These are phyloP conservation scores for Schwanniomyces sp. DNA, from an alignment of 805 yeast genomes.

Conservation along the genomic window DNA sequence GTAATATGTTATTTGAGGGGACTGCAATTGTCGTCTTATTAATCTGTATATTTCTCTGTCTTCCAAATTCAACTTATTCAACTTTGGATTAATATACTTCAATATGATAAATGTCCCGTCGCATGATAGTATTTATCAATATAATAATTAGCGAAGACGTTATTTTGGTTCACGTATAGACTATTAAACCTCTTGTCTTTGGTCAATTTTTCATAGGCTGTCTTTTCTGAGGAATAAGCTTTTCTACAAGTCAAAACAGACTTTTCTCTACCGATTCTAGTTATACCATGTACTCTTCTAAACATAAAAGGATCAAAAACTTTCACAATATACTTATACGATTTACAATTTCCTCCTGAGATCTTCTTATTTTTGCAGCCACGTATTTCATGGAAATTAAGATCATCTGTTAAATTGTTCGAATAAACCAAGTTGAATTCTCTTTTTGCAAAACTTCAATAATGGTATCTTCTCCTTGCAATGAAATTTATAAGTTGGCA, in stretches of 20 bases:
- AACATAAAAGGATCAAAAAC: not conserved
- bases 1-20: not conserved
- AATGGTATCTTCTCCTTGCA: no score
- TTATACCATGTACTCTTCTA: not conserved
- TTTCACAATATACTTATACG: not conserved
- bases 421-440: no score
- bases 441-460: no score
- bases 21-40: no score
- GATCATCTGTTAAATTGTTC: no score
- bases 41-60: no score
- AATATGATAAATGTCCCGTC: not conserved
- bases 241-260: not conserved
- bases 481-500: no score
- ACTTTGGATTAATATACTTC: no score
- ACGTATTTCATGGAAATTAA: no score
- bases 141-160: not conserved
- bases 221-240: not conserved
- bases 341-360: no score
- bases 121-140: constrained; percentile 1
- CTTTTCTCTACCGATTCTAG: not conserved
- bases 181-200: not conserved
- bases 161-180: not conserved
- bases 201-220: not conserved
- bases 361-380: no score
- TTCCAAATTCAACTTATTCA: no score